Evolutionary conservation across 2,329 filamentous ascomycete genomes (phyloP).

Genomic region (Aspergillus caelatus): DNA sequence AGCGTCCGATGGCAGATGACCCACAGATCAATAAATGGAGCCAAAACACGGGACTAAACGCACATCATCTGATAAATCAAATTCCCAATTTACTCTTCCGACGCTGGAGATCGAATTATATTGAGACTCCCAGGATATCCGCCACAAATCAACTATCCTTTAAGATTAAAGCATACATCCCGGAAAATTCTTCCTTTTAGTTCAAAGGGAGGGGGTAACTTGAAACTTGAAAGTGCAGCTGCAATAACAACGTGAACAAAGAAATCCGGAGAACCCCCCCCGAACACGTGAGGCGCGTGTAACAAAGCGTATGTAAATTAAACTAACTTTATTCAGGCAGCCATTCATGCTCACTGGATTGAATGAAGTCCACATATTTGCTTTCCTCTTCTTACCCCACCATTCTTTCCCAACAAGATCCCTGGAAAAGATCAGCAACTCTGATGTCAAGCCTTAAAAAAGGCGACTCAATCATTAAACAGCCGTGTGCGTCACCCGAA

Average conservation of each 20-base stretch:
- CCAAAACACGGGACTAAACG: conserved; percentile 4
- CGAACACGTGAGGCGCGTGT: background rate
- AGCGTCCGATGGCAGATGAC: background rate
- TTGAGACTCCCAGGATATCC: background rate
- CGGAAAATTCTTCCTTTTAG: background rate
- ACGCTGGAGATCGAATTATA: background rate
- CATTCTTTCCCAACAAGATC: background rate
- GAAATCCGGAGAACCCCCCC: background rate
- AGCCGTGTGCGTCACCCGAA: no score
- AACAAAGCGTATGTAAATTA: background rate
- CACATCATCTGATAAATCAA: conserved; percentile 4
- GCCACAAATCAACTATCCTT: background rate
- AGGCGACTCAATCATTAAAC: no score
- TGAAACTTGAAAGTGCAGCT: no score
- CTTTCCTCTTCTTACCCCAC: background rate
- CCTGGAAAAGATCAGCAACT: background rate
- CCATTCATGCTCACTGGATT: no score
- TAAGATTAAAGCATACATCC: background rate
- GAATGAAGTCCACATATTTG: background rate
- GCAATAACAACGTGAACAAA: no score
- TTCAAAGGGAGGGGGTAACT: background rate
- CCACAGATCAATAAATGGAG: background rate
- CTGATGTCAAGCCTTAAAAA: background rate
- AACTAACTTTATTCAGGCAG: background rate
- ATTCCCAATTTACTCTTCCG: background rate